Base-by-base conservation (phyloP, 192 early-diverging fungal genomes). In the Coemansia sp. region DNA sequence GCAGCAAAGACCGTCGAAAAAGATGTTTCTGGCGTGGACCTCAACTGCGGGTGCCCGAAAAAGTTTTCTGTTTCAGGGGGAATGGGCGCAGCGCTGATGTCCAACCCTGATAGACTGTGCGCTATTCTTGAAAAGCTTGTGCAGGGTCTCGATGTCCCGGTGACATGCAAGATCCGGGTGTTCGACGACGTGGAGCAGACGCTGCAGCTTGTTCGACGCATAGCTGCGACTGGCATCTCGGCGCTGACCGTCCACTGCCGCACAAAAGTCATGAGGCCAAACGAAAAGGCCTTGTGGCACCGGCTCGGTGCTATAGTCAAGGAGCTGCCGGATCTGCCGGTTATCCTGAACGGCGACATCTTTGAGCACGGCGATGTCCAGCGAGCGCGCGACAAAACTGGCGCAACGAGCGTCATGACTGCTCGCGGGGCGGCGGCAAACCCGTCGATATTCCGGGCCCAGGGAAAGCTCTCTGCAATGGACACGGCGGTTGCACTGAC, bases 41-140 rank as follows among this genome's bases (percentile, higher is more conserved):
- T 99, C 52, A 99, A 99, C 79, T 99, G 97, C 72, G 97, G 97
- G 3, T 99, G 97, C 65, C 97, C 97, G 0, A 98, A 97, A 65
- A 85, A 87, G 64, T 99, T 99, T 63, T 99, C 97, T 9, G 72
- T 95, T 16, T 87, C 91, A 35, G 92, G 88, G 23, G 91, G 93
- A 29, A 98, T 98, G 95, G 97, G 95, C 18, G 91, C 95, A 10
- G 93, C 92, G 6, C 77, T 99, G 42, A 73, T 99, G 57, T 76
- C 86, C 14, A 82, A 94, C 36, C 95, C 93, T 6, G 93, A 95
- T 46, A 82, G 84, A 27, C 79, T 98, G 30, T 86, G 86, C 63
- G 79, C 83, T 81, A 95, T 95, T 36, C 79, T 94, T 7, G 64
- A 66, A 0, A 86, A 82, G 4, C 74, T 98, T 32, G 91, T 97